These are phyloP conservation scores for Serendipita sp. DNA, from an alignment of 768 basidiomycete species.

Conservation along the genomic window DNA sequence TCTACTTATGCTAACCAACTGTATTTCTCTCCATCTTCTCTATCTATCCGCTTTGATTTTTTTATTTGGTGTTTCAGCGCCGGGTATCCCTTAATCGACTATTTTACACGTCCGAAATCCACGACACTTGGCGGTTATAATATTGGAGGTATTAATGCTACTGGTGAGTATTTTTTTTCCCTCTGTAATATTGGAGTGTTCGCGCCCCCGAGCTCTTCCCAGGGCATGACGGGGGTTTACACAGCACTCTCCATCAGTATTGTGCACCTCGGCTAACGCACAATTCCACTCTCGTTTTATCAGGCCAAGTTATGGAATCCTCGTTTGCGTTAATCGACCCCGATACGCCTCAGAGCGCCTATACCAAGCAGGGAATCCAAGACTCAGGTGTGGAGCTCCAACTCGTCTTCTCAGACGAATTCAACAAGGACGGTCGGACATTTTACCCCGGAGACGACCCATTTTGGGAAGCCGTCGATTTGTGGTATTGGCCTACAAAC, in stretches of 20 bases:
- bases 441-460: slow-evolving; percentile 24
- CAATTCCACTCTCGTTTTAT: neutral
- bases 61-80: neutral
- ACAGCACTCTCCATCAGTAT: neutral
- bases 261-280: neutral
- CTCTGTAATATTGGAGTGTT: too few relatives aligned
- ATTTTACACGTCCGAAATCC: slow-evolving; percentile 7
- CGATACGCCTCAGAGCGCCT: slow-evolving; percentile 22
- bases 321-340: slow-evolving; percentile 21
- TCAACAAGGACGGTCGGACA: slow-evolving; percentile 21
- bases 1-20: too few relatives aligned
- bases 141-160: slow-evolving; percentile 65
- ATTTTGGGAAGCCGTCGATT: slow-evolving; percentile 28
- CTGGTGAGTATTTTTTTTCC: slow-evolving; percentile 25
- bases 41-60: neutral
- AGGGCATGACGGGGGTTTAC: neutral
- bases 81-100: slow-evolving; percentile 17
- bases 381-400: slow-evolving; percentile 21
- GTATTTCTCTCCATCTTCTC: neutral
- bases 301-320: neutral
- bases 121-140: slow-evolving; percentile 43
- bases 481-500: slow-evolving; percentile 23
- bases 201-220: too few relatives aligned
- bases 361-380: slow-evolving; percentile 18
- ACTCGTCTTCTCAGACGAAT: slow-evolving; percentile 25